Base-by-base conservation (phyloP, 2,329 filamentous ascomycete genomes). In the Escovopsis sp. region DNA sequence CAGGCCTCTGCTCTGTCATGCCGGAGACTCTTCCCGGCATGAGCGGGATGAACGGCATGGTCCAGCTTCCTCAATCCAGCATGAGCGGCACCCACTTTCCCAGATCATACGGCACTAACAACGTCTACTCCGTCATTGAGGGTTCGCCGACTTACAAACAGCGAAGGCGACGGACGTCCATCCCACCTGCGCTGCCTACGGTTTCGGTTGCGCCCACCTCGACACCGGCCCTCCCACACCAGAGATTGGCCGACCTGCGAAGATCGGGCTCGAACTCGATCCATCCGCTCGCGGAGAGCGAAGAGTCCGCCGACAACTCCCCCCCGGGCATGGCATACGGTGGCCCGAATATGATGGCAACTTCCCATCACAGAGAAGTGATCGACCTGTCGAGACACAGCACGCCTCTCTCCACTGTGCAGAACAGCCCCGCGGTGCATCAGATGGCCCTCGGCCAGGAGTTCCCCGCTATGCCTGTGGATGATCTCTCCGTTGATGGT, bases 91-190 rank as follows among this genome's bases (percentile, higher is more conserved):
- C 81, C 39, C 84, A 88, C 55, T 95, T 85, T 63, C 76, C 81
- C 24, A 78, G 83, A 37, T 76, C 80, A 29, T 85, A 85, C 51
- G 72, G 71, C 45, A 59, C 68, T 40, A 82, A 81, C 61, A 94
- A 86, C 59, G 84, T 91, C 51, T 95, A 94, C 68, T 89, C 86
- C 39, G 88, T 94, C 39, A 91, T 96, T 57, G 91, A 98, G 67
- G 91, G 91, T 39, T 98, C 91, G 25, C 91, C 91, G 11, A 96
- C 91, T 32, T 98, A 98, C 69, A 98, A 98, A 74, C 91, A 96
- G 70, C 79, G 91, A 53, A 77, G 91, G 60, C 79, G 91, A 51
- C 83, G 91, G 48, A 95, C 91, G 31, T 96, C 89, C 35, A 86
- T 96, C 48, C 87, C 89, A 20, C 81, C 84, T 11, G 77, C 81